Base-by-base conservation (phyloP, 75 land plant species). In the Ceratopteris richardii region DNA sequence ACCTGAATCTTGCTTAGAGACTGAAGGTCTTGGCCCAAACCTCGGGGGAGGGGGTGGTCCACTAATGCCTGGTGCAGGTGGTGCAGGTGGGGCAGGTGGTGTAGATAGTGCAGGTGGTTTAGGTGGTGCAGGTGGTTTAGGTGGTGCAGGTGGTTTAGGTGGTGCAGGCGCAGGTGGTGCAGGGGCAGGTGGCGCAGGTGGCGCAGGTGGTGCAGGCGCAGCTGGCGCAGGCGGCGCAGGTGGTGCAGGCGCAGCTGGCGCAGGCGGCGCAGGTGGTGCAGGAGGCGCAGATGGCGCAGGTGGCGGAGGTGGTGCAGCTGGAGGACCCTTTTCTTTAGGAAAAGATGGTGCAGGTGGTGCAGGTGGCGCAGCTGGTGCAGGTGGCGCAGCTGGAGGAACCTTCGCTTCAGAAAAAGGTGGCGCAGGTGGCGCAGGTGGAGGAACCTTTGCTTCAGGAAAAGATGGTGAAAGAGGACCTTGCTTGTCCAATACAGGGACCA, bases 151-250 rank as follows among this genome's bases (percentile, higher is more conserved):
- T 10, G 51, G 51, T 10, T 14, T 37, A 7, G 55, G 18, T 9
- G 11, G 1, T 18, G 56, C 55, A 29, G 44, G 44, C 22, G 61
- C 9, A 33, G 39, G 39, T n/a, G n/a, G n/a, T n/a, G n/a, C n/a
- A 27, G 66, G 66, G 1, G 62, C 23, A 18, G 66, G 58, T 30
- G 66, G 44, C 27, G 66, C 43, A 0, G 57, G 58, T 23, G 65
- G 65, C 29, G 65, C 36, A n/a, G 31, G 61, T 14, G 14, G 44
- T 18, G 13, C 21, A n/a, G 13, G 33, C 28, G 1, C 54, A 23
- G 5, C 24, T 24, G 39, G 67, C 25, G 17, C 62, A 52, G 61
- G 33, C 22, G 66, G 31, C 0, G 64, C 46, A 3, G 64, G 61
- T 52, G 67, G 67, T 0, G 64, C 16, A 19, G 67, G 18, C 14